Evolutionary conservation across 2,329 filamentous ascomycete genomes (phyloP), one percentile per base, ranked within the genome.

Genomic region (Claviceps cyperi): DNA sequence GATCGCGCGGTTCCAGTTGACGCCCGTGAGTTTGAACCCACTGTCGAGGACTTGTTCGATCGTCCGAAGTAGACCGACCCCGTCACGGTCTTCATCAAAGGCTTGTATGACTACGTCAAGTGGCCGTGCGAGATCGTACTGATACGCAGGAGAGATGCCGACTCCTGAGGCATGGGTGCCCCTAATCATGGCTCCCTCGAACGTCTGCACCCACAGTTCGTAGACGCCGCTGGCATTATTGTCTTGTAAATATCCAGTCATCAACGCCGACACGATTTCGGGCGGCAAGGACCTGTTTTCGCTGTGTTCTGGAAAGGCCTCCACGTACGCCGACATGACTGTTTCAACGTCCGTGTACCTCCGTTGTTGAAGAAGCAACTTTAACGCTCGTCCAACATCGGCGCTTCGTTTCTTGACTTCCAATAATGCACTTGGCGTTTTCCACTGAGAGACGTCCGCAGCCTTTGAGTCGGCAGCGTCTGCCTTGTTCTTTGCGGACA

Each of bases 1-100:
- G 50, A 95, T 75, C 55, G 86, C 81, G 47, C 77, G 73, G 62
- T 94, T 92, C 88, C 88, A 94, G 57, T 86, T 89, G 58, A 75
- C 76, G 61, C 78, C 82, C 59, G 87, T 83, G 51, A 96, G 66
- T 28, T 71, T 69, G 68, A 91, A 96, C 11, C 90, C 91, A 40
- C 75, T 72, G 1, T 63, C 61, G 8, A 78, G 69, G 11, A 90
- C 69, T n/a, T 74, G 64, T 21, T 71, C 64, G 28, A 89, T 63
- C 15, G 77, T 65, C 7, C 67, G 52, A 5, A 71, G 60, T 13
- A 86, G 67, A 19, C 70, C 73, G 11, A 65, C 60, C 6, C 67
- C 59, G 53, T 80, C 65, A 6, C 63, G 56, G 51, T 64, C 60
- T 13, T 65, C 63, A 15, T 66, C 58, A 48, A 70, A 66, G 19